Evolutionary conservation across 2,329 filamentous ascomycete species (phyloP).

Genomic region (Aureobasidium melanogenum): DNA sequence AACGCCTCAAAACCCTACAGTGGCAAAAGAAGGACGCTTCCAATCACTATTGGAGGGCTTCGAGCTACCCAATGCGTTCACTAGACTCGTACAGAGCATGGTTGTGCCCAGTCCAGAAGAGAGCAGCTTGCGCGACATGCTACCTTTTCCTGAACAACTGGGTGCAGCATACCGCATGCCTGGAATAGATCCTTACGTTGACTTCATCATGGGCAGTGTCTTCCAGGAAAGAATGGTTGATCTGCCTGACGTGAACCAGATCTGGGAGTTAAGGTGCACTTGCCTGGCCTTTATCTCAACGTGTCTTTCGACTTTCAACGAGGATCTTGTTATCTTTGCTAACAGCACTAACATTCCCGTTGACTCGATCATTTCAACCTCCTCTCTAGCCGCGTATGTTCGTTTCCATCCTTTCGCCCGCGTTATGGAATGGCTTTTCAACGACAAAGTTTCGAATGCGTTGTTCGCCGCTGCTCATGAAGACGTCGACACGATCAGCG

Average conservation of each 20-base stretch:
- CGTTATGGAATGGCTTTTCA: conserved; percentile 98
- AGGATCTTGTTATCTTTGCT: conserved; percentile 78
- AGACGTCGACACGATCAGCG: conserved; percentile 61
- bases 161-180: conserved; percentile 69
- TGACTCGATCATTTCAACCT: conserved; percentile 64
- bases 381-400: conserved; percentile 70
- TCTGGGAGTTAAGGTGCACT: conserved; percentile 63
- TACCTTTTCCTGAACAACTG: conserved; percentile 82
- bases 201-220: conserved; percentile 76
- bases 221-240: conserved; percentile 42
- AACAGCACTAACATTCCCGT: conserved; percentile 69
- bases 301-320: conserved; percentile 82
- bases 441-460: conserved; percentile 73
- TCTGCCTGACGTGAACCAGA: conserved; percentile 57
- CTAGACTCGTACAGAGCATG: conserved; percentile 65
- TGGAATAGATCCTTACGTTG: conserved; percentile 86
- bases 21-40: conserved; percentile 28
- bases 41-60: conserved; percentile 68
- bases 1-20: conserved; percentile 1
- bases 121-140: conserved; percentile 57
- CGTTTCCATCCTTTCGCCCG: conserved; percentile 85
- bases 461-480: conserved; percentile 75
- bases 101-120: conserved; percentile 56
- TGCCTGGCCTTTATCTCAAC: conserved; percentile 77
- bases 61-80: conserved; percentile 78